Conservation (phyloP, 176 grass and related monocot species). For the Dendrocalamus sinicus region DNA sequence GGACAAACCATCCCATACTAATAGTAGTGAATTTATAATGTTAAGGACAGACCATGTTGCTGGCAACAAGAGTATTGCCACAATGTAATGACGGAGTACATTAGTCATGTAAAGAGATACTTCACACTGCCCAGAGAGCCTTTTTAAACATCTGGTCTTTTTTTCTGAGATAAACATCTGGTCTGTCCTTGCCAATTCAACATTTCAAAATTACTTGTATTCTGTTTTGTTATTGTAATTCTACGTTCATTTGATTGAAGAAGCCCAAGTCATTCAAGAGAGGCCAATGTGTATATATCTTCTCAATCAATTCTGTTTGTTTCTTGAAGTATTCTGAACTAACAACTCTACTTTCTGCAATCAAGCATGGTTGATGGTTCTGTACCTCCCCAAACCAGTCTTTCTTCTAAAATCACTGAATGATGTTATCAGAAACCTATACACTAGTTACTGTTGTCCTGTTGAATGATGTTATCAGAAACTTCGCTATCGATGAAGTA, state of each 20-base stretch:
- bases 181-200: conserved; percentile 13
- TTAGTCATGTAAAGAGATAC: conserved; percentile 6
- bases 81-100: conserved; percentile 43
- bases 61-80: conserved; percentile 40
- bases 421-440: neutral
- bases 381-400: neutral
- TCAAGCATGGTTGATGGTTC: conserved; percentile 5
- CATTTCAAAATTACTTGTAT: conserved; percentile 3
- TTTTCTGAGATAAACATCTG: neutral
- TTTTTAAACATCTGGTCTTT: neutral
- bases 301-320: neutral
- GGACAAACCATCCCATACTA: conserved; percentile 6
- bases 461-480: neutral
- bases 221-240: conserved; percentile 25
- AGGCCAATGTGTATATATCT: neutral
- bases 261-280: neutral
- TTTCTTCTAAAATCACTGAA: neutral
- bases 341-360: conserved; percentile 15
- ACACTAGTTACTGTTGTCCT: neutral
- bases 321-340: conserved; percentile 2
- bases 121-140: neutral
- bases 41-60: conserved; percentile 25
- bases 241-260: neutral
- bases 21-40: conserved; percentile 46
- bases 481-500: neutral